Evolutionary conservation across 2,329 filamentous ascomycete species (phyloP), one percentile per base, ranked within the genome.

Genomic region (Phialophora verrucosa): DNA sequence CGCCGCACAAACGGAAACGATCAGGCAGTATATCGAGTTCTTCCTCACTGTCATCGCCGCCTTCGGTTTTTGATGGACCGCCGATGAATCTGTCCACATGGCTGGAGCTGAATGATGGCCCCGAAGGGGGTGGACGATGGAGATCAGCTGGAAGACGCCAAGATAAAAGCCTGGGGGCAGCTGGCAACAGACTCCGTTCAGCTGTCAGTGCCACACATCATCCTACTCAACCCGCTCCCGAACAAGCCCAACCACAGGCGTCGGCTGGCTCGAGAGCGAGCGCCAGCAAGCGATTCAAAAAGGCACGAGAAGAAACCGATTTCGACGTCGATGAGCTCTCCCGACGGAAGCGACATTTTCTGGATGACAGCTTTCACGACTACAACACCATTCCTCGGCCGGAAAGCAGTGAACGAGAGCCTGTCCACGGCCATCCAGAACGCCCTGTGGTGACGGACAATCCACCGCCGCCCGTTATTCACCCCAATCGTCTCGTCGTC

Each of bases 21-120:
- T 66, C 64, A 7, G 72, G 74, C 55, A 74, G 62, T 70, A 70
- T 50, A 62, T 74, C 64, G 49, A 78, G 74, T 23, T 73, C 74
- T 12, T 79, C 78, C 17, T 80, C 77, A 12, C 65, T 80, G 25
- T 80, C 80, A 42, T 78, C 79, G 8, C 76, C 76, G 10, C 76
- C 78, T 50, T 78, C 79, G 4, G 69, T 78, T 38, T 73, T 72
- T 55, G 77, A 79, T 62, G 74, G 38, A n/a, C 14, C 14, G 17
- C 38, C 75, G 23, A 73, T 73, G 59, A 50, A 20, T 11, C 71
- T 71, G n/a, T 74, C 75, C 38, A 70, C 66, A 35, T 66, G 73
- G 59, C 67, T 61, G 27, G 64, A 65, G 38, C 38, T 42, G 31
- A 20, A 25, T 38, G 59, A 63, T 44, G 62, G 53, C n/a, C 62